A percentile compares a stretch with the other conserved stretches of the same genome.
Evolutionary conservation across 2,329 filamentous ascomycete genomes (phyloP).

Genomic region (Ceratocystis lukuohia): DNA sequence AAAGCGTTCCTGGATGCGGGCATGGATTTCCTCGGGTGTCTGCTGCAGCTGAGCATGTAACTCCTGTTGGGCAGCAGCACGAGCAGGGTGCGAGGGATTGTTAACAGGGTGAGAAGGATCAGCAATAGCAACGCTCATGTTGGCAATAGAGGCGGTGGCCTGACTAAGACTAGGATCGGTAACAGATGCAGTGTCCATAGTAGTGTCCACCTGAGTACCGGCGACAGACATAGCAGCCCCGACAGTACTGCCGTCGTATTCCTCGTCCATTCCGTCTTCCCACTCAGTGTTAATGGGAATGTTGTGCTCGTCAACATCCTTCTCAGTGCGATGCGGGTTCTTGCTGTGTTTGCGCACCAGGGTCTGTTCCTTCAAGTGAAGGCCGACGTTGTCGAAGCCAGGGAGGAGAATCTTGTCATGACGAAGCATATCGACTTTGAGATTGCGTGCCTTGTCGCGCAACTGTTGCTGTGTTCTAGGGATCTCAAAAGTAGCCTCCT

Average conservation of each 20-base stretch:
- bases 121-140: slow-evolving; percentile 8
- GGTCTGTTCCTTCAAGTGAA: slow-evolving; percentile 38
- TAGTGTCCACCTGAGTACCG: not conserved
- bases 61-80: slow-evolving; percentile 14
- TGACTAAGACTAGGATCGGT: slow-evolving; percentile 17
- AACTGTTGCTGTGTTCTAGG: slow-evolving; percentile 41
- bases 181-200: slow-evolving; percentile 15
- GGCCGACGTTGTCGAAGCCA: slow-evolving; percentile 37
- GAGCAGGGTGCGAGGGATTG: slow-evolving; percentile 5
- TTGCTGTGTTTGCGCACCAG: slow-evolving; percentile 31
- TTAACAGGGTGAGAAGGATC: slow-evolving; percentile 12
- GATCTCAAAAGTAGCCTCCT: slow-evolving; percentile 20
- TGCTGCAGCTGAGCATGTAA: slow-evolving; percentile 12
- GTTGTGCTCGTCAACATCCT: slow-evolving; percentile 32
- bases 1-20: slow-evolving; percentile 17
- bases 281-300: slow-evolving; percentile 29
- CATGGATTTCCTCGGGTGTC: slow-evolving; percentile 14
- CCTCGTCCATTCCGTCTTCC: slow-evolving; percentile 18
- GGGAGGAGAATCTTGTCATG: slow-evolving; percentile 33
- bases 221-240: not conserved
- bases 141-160: slow-evolving; percentile 11
- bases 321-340: slow-evolving; percentile 38
- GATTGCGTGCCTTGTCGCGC: slow-evolving; percentile 44
- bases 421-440: slow-evolving; percentile 40
- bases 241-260: slow-evolving; percentile 11